phyloP scores from a whole-genome alignment of 176 grass and related monocot genomes.

The Rhynchospora breviuscula region DNA sequence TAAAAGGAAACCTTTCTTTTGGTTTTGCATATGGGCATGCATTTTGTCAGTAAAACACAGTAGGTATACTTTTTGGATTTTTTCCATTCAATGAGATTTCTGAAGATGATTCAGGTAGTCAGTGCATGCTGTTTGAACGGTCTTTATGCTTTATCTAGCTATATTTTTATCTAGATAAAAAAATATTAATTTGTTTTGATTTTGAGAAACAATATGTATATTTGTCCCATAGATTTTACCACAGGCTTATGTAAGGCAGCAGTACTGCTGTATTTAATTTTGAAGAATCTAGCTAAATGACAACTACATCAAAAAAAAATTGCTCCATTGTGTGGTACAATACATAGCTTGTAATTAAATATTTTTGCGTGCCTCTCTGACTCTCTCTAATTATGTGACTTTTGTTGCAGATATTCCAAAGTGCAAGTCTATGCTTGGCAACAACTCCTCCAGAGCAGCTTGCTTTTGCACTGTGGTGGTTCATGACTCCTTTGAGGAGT shows the following conservation, averaged over 20 bases:
- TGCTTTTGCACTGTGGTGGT: slow-evolving; percentile 93
- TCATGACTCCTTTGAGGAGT: slow-evolving; percentile 71
- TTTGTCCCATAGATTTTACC: neutral
- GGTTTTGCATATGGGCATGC: neutral
- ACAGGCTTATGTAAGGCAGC: neutral
- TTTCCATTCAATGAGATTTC: neutral
- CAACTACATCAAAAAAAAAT: neutral
- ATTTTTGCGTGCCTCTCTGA: neutral
- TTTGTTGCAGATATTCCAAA: slow-evolving; percentile 84
- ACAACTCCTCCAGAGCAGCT: slow-evolving; percentile 88
- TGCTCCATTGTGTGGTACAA: no score
- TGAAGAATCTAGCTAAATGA: neutral
- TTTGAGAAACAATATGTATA: neutral
- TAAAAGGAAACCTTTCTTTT: neutral
- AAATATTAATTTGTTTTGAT: neutral
- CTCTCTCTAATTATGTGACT: slow-evolving; percentile 24
- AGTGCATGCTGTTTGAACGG: neutral
- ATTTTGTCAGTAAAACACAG: neutral
- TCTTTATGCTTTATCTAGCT: neutral
- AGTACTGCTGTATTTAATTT: neutral
- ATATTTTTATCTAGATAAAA: neutral
- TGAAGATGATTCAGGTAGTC: neutral
- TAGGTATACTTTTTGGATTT: neutral
- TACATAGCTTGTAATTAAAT: neutral
- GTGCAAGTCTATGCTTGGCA: slow-evolving; percentile 83